Evolutionary conservation across 2,329 filamentous ascomycete genomes (phyloP).

Genomic region (Pestalotiopsis fici): DNA sequence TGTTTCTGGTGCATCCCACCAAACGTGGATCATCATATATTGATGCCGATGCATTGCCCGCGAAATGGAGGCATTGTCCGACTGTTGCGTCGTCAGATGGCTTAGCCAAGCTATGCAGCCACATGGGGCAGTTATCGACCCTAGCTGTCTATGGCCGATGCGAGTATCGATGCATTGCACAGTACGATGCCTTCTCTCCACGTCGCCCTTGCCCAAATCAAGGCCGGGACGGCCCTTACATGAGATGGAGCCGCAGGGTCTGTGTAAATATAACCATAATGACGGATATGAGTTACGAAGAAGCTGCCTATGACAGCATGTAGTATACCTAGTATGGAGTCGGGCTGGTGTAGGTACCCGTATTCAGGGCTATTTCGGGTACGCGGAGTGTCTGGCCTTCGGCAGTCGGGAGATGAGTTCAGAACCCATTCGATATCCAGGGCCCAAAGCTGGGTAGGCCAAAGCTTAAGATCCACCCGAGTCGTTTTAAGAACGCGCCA

Average conservation of each 20-base stretch:
- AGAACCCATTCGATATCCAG: neutral
- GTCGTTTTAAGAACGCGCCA: constrained; percentile 6
- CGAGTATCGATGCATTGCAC: neutral
- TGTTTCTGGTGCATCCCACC: neutral
- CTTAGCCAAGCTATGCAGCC: neutral
- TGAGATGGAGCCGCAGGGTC: neutral
- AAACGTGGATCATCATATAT: neutral
- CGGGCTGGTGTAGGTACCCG: neutral
- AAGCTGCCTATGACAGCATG: neutral
- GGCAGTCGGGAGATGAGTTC: neutral
- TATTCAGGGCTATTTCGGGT: neutral
- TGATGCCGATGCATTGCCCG: neutral
- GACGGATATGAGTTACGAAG: neutral
- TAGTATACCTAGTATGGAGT: neutral
- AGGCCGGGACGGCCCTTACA: neutral
- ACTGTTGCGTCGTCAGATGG: neutral
- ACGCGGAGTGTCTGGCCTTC: neutral
- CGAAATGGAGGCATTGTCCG: neutral
- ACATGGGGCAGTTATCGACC: neutral
- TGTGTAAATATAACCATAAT: neutral
- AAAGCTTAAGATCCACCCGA: constrained; percentile 1
- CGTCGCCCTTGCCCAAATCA: neutral
- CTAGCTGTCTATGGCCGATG: neutral
- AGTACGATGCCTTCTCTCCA: neutral
- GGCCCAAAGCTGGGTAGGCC: too few species aligned